Base-by-base conservation (phyloP, 73 alveolate genomes). In the Symbiodinium natans region DNA sequence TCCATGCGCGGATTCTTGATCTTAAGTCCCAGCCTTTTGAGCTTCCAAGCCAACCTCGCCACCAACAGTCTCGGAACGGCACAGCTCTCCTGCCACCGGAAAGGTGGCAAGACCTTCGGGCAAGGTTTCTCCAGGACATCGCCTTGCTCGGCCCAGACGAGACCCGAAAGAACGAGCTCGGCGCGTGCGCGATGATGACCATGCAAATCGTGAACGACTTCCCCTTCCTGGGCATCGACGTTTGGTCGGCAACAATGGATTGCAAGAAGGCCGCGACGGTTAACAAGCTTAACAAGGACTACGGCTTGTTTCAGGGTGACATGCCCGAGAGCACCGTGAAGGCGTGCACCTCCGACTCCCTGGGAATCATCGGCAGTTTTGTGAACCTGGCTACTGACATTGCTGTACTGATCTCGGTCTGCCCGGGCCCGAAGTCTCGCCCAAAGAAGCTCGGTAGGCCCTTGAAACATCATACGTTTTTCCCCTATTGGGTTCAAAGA, bases 341-440 rank as follows among this genome's bases (percentile, higher is more conserved):
- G 77, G 77, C 25, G 9, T 63, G 77, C 25, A 34, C 25, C 25
- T 7, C 36, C 77, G 77, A 63, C 25, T 31, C 77, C 17, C 77
- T 63, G 1, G 77, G 77, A 23, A 0, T 10, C 2, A 15, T 63
- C 25, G 77, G 77, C 17, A 63, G 77, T 34, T 63, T 34, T 34
- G 77, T 63, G 9, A 63, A 63, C 39, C 77, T 63, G 77, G 77
- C 77, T 34, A 63, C 77, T 21, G 77, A 63, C 77, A 6, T 63
- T 31, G 77, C 77, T 27, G 39, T 27, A 31, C 17, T 63, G 36
- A 31, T 63, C 77, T 31, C 77, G 36, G 75, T 56, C 75, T 56
- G 75, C 75, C 75, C 75, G 33, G 75, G 75, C 36, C 75, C 77
- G 36, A 63, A 63, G 19, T 63, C 77, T 63, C 77, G 77, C 77